These are phyloP conservation scores for Prosopis cineraria DNA, from an alignment of 306 rosid genomes.

Conservation along the genomic window DNA sequence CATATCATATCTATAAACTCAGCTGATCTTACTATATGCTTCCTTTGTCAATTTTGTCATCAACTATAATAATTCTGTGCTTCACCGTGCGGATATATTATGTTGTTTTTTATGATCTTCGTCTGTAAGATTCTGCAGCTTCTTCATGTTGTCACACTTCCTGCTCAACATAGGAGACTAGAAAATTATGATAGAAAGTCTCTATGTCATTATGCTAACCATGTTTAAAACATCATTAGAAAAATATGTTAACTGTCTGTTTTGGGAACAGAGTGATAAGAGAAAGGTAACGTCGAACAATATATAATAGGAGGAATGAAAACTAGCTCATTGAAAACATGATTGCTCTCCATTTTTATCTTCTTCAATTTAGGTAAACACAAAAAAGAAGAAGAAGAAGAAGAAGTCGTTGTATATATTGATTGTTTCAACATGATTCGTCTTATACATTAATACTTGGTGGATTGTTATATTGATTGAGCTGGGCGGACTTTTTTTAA, in stretches of 20 bases:
- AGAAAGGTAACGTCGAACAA: neutral
- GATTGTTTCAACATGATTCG: neutral
- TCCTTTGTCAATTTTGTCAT: neutral
- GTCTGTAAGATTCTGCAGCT: neutral
- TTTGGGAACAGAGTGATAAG: neutral
- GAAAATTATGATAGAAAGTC: neutral
- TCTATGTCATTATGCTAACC: too few relatives aligned
- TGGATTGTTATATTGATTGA: neutral
- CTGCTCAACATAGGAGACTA: neutral
- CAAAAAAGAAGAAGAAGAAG: too few relatives aligned
- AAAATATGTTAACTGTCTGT: neutral
- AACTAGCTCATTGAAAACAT: neutral
- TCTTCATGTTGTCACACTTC: neutral
- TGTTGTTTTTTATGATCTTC: neutral
- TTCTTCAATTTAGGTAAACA: neutral
- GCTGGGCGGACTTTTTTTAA: too few relatives aligned
- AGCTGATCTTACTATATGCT: neutral
- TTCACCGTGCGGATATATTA: neutral
- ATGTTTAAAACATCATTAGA: neutral
- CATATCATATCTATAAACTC: neutral
- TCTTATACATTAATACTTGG: neutral
- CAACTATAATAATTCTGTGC: neutral
- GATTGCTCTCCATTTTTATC: neutral
- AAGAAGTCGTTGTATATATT: neutral
- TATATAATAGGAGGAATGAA: neutral